Percentiles rank a stretch among this genome's conserved stretches.
phyloP scores from a whole-genome alignment of 208 protist genomes.

The Acanthamoeba royreba region DNA sequence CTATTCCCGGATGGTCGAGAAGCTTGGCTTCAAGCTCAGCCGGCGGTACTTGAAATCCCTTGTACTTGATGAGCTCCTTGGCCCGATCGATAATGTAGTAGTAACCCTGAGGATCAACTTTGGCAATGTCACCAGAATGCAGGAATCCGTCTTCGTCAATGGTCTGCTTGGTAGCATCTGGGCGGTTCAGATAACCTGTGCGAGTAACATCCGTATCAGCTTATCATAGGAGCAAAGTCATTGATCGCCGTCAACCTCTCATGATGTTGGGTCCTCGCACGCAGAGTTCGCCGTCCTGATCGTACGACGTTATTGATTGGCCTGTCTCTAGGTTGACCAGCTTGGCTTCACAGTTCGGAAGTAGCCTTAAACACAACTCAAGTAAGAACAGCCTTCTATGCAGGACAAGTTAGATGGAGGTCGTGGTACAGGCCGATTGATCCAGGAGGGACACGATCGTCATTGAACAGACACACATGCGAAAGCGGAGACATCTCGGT shows the following conservation, averaged over 20 bases:
- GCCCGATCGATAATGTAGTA: constrained; percentile 64
- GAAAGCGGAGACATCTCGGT: constrained; percentile 81
- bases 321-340: background rate
- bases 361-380: no score
- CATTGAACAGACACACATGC: background rate
- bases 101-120: constrained; percentile 6
- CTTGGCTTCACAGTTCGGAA: constrained; percentile 50
- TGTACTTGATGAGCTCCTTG: constrained; percentile 90
- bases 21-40: constrained; percentile 81
- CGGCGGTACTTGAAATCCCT: constrained; percentile 88
- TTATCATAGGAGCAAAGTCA: background rate
- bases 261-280: constrained; percentile 35
- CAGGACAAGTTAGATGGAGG: background rate
- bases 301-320: background rate
- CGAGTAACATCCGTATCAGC: no score
- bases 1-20: constrained; percentile 74
- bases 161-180: background rate
- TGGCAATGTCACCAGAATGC: constrained; percentile 14
- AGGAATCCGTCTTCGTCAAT: constrained; percentile 19
- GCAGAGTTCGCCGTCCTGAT: background rate
- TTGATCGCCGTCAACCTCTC: no score
- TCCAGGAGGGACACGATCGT: background rate
- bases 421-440: background rate
- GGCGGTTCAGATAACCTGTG: background rate
- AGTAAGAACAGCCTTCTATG: background rate